Conservation (phyloP, 2,329 filamentous ascomycete species). For the Penicillium sp. region DNA sequence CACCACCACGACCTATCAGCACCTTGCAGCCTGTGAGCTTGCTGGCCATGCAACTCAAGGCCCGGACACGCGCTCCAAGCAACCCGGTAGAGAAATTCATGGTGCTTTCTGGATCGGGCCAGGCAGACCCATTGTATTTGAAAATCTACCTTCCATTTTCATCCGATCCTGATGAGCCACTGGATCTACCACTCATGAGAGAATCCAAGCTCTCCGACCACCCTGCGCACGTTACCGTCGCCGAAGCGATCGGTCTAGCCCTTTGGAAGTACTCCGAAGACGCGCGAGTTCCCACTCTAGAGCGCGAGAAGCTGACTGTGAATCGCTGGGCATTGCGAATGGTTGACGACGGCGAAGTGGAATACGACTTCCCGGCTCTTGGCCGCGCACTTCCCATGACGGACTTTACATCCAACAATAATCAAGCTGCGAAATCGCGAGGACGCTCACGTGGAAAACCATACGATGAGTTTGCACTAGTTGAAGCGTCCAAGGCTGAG, state of each 20-base stretch:
- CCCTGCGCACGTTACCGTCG: conserved; percentile 54
- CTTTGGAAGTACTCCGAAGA: conserved; percentile 65
- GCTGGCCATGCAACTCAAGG: conserved; percentile 59
- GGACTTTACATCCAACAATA: conserved; percentile 69
- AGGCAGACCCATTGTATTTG: conserved; percentile 61
- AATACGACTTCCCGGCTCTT: conserved; percentile 65
- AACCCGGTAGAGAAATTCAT: conserved; percentile 64
- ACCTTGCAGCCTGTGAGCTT: conserved; percentile 58
- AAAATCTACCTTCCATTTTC: conserved; percentile 65
- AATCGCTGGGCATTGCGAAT: conserved; percentile 67
- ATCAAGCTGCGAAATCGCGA: conserved; percentile 54
- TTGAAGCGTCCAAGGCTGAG: conserved; percentile 58
- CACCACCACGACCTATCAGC: conserved; percentile 62
- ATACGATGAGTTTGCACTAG: conserved; percentile 67
- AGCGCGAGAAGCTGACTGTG: conserved; percentile 55
- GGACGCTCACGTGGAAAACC: conserved; percentile 62
- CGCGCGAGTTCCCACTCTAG: conserved; percentile 54
- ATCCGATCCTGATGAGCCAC: conserved; percentile 54
- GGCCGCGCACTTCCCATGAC: conserved; percentile 57
- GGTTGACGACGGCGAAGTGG: conserved; percentile 67
- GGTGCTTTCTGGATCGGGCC: conserved; percentile 60
- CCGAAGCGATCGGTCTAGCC: conserved; percentile 63
- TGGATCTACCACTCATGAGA: conserved; percentile 59
- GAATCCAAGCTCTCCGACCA: conserved; percentile 55
- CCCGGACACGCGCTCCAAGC: conserved; percentile 56